Percentiles rank a stretch among this genome's conserved stretches.
phyloP scores from a whole-genome alignment of 2,329 filamentous ascomycete genomes.

The Xylaria sp. region DNA sequence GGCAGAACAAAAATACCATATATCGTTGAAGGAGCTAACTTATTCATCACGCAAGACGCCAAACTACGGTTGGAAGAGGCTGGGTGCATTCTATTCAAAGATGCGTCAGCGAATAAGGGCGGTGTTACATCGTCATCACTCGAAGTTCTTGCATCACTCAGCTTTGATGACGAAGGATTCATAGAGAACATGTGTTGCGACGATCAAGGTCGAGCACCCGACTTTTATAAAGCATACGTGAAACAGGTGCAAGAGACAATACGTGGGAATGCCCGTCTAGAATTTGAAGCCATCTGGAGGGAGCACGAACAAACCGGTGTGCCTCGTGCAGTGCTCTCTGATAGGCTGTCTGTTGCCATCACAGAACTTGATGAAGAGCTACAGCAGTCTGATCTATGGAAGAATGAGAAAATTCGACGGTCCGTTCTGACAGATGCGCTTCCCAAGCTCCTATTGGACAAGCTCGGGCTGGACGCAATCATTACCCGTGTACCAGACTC shows the following conservation, averaged over 20 bases:
- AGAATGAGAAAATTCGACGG: constrained; percentile 79
- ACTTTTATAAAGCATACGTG: constrained; percentile 95
- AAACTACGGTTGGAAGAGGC: constrained; percentile 94
- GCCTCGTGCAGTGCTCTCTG: constrained; percentile 86
- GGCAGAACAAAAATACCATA: constrained; percentile 90
- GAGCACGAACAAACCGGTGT: constrained; percentile 86
- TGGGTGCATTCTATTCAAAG: constrained; percentile 96
- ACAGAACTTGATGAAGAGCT: constrained; percentile 97
- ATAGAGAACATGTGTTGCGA: constrained; percentile 94
- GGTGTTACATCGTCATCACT: constrained; percentile 97
- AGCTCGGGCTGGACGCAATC: constrained; percentile 92
- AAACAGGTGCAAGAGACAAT: constrained; percentile 91
- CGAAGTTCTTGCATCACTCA: constrained; percentile 92
- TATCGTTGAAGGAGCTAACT: constrained; percentile 96
- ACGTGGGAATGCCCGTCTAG: constrained; percentile 87
- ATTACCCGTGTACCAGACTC: constrained; percentile 87
- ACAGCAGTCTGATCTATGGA: constrained; percentile 92
- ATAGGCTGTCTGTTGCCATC: constrained; percentile 90
- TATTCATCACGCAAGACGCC: constrained; percentile 98
- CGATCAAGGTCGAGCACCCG: constrained; percentile 74
- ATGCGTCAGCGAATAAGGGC: constrained; percentile 98
- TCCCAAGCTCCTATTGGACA: constrained; percentile 82
- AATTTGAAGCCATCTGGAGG: constrained; percentile 98
- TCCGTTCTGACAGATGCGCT: constrained; percentile 87
- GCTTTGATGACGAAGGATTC: constrained; percentile 91